phyloP scores from a whole-genome alignment of 345 rosid genomes.

The Schrenkiella parvula region DNA sequence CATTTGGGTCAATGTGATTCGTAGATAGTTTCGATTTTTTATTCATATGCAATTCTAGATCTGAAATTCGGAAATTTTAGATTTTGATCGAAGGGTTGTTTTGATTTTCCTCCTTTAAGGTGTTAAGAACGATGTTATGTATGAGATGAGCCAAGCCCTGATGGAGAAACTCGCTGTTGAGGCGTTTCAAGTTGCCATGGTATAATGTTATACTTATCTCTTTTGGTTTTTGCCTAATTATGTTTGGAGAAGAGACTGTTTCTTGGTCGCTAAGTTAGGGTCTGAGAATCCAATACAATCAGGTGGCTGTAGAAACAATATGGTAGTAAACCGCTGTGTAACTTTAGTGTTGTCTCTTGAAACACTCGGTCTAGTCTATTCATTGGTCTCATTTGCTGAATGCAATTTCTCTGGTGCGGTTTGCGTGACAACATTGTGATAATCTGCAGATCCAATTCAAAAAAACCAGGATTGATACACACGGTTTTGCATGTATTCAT shows the following conservation, averaged over 20 bases:
- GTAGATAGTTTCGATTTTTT: neutral
- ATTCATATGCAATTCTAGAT: neutral
- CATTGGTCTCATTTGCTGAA: neutral
- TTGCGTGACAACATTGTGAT: neutral
- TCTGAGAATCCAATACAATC: neutral
- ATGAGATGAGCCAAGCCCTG: conserved; percentile 54
- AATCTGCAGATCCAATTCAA: neutral
- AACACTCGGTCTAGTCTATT: neutral
- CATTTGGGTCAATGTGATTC: neutral
- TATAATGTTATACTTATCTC: neutral
- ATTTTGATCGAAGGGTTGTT: neutral
- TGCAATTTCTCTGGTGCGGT: neutral
- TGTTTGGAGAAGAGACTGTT: conserved; percentile 3
- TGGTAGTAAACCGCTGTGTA: neutral
- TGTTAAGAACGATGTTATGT: conserved; percentile 54
- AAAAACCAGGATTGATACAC: neutral
- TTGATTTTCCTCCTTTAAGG: conserved; percentile 1
- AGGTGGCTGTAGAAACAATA: neutral
- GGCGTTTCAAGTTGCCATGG: conserved; percentile 77
- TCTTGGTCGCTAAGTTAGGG: conserved; percentile 20
- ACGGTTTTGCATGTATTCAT: neutral
- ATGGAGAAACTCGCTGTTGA: conserved; percentile 82
- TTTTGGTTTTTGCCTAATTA: neutral
- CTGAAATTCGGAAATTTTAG: neutral
- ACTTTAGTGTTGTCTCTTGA: neutral